These are phyloP conservation scores for Dictyostelium firmibasis DNA, from an alignment of 78 protist genomes.

Conservation along the genomic window DNA sequence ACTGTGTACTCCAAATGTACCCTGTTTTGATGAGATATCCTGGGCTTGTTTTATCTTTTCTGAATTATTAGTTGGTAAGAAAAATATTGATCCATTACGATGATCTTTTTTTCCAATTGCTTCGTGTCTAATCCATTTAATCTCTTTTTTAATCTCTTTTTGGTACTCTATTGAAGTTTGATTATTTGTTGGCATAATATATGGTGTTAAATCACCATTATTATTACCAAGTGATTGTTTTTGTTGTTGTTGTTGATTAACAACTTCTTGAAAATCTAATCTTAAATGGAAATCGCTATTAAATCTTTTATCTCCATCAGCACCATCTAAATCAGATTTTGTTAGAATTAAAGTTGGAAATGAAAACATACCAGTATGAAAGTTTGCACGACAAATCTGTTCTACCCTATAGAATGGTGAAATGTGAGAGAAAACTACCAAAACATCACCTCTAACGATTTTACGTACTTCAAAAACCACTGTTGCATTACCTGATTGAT, in stretches of 20 bases:
- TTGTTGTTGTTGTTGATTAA: not conserved
- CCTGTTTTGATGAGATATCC: conserved; percentile 55
- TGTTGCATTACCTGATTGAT: conserved; percentile 49
- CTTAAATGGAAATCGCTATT: conserved; percentile 44
- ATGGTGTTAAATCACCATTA: not conserved
- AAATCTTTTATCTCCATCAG: conserved; percentile 72
- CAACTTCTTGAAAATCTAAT: conserved; percentile 50
- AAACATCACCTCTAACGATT: conserved; percentile 65
- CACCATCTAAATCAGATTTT: conserved; percentile 65
- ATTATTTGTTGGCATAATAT: not conserved
- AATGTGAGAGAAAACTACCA: conserved; percentile 59
- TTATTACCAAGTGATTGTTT: not conserved
- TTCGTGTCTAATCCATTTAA: conserved; percentile 67
- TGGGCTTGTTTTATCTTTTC: conserved; percentile 70
- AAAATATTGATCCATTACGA: conserved; percentile 26
- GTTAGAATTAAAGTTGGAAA: not conserved
- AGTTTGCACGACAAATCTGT: conserved; percentile 59
- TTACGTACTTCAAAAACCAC: conserved; percentile 59
- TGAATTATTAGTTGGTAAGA: conserved; percentile 55
- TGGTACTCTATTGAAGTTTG: not conserved
- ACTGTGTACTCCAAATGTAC: conserved; percentile 48
- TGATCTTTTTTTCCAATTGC: not conserved
- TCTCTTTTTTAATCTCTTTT: conserved; percentile 67
- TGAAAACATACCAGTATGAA: conserved; percentile 77
- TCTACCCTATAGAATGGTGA: conserved; percentile 72